Base-by-base conservation (phyloP, 768 basidiomycete species). In the Pulveroboletus sp. region DNA sequence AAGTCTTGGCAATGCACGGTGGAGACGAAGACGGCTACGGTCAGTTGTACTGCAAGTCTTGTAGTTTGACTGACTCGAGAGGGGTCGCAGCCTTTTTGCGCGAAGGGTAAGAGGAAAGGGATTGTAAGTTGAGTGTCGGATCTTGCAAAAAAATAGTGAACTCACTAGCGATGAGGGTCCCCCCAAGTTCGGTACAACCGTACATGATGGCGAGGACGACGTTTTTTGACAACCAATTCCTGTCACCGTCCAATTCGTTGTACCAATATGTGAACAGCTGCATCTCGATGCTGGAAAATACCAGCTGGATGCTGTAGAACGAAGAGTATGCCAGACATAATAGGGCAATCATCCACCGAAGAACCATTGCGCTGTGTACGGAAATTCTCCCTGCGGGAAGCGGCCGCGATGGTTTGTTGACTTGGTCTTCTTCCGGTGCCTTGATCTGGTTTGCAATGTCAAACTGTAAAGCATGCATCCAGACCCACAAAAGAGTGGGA, bases 1-100 rank as follows among this genome's bases (percentile, higher is more conserved):
- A 75, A 79, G 49, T 79, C 78, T 58, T 77, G 74, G 1, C 74
- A 70, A n/a, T 78, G 76, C 11, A 77, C 70, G 4, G 76, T 78
- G 1, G 76, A 76, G 2, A 68, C 57, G 36, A 77, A 67, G n/a
- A 75, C 69, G 0, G 63, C 63, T 4, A 68, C 59, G 23, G 71
- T 74, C 38, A 73, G 53, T 36, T 62, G 61, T 29, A 71, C 52
- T 0, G 75, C 67, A 3, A 68, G 49, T 24, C 55, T 51, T 4
- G 58, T 66, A 1, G 65, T 66, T 9, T 60, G 48, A 25, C 64
- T 69, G 14, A 71, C 48, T 13, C 33, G 40, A 5, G 58, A 50
- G 11, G 50, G 47, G 47, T 69, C 60, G 4, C 47, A 25, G 3
- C 57, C 66, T 71, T 34, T 36, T 40, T 20, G 19, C 31, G n/a